phyloP scores from a whole-genome alignment of 2,329 filamentous ascomycete genomes.

The Calonectria pseudoreteaudii region DNA sequence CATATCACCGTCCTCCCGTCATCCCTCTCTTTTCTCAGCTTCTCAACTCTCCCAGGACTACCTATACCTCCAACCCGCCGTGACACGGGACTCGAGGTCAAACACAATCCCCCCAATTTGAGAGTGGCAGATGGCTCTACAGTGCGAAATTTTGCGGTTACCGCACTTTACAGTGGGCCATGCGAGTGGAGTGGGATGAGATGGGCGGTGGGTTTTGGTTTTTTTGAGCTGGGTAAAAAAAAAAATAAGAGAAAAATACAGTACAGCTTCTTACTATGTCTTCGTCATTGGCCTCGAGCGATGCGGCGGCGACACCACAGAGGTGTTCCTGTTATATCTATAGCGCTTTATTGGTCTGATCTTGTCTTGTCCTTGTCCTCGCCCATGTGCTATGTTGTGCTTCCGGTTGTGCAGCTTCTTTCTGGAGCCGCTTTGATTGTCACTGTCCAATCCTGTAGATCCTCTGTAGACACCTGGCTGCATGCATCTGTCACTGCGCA shows the following conservation, averaged over 20 bases:
- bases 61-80: neutral
- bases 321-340: neutral
- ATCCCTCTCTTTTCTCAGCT: neutral
- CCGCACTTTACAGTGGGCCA: slow-evolving; percentile 18
- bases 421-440: slow-evolving; percentile 28
- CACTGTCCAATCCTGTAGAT: slow-evolving; percentile 27
- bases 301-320: neutral
- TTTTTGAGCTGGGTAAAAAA: slow-evolving; percentile 1
- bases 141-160: slow-evolving; percentile 35
- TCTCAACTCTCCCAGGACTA: neutral
- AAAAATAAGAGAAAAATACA: slow-evolving; percentile 3
- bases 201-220: slow-evolving; percentile 24
- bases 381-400: slow-evolving; percentile 40
- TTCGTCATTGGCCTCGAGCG: neutral
- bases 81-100: neutral
- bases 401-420: slow-evolving; percentile 36
- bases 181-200: slow-evolving; percentile 19
- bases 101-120: slow-evolving; percentile 10
- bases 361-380: slow-evolving; percentile 8
- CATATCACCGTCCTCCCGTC: neutral
- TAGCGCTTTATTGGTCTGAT: slow-evolving; percentile 17
- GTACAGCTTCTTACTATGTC: neutral
- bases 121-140: slow-evolving; percentile 32
- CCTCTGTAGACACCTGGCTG: slow-evolving; percentile 13
- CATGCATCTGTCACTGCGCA: slow-evolving; percentile 18